Base-by-base conservation (phyloP, 2,329 filamentous ascomycete genomes). In the Pseudocercospora pini-densiflorae region DNA sequence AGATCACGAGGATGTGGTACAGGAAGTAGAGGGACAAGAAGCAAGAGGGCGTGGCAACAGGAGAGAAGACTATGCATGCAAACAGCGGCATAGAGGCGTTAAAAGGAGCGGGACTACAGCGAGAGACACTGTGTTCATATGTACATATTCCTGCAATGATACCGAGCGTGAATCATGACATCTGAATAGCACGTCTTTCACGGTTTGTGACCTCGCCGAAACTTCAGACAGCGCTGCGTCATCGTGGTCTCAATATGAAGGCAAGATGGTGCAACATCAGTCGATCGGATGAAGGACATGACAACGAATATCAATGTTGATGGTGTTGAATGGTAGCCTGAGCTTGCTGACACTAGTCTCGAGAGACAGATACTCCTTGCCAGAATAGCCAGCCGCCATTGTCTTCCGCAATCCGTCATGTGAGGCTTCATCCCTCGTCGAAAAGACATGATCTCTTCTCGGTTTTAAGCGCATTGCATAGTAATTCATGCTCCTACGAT, bases 1-100 rank as follows among this genome's bases (percentile, higher is more conserved):
- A 80, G 75, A 79, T 87, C 65, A 86, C 82, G 36, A 79, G 84
- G 69, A 85, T 86, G 81, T 86, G 84, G 84, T 86, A 86, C 77
- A 79, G 84, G 68, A 83, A 81, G 77, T 84, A 74, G 62, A 59
- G n/a, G n/a, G n/a, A 86, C 77, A 79, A 84, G 68, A 83, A 81
- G 77, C 84, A 74, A 62, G 57, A 33, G 55, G 33, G 61, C 27
- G 19, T 47, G 36, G 58, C 31, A 24, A 53, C 43, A 31, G 23
- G 19, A 21, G 36, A 59, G 55, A 43, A 57, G 64, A 14, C 55
- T 51, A 60, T 58, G 45, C 10, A 16, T 14, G 21, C 29, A 29
- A 45, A 36, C n/a, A 59, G 31, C 49, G 61, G 64, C 64, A 69
- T 65, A 64, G 12, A 29, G 68, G 69, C 69, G 68, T 71, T 71